These are phyloP conservation scores for Amborella trichopoda DNA, from an alignment of 164 flowering plant genomes.

Conservation along the genomic window DNA sequence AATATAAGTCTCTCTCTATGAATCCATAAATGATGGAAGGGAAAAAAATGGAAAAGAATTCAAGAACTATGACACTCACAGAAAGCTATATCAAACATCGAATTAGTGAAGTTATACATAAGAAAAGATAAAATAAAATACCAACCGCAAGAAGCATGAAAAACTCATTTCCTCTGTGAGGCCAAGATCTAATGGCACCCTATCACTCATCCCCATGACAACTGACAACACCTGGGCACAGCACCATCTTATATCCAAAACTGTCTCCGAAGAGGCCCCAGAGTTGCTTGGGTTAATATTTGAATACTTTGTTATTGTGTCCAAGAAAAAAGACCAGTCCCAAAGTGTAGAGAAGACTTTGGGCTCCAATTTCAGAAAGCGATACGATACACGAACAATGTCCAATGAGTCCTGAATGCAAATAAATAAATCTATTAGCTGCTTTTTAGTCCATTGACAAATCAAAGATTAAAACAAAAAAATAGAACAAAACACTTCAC, in stretches of 20 bases:
- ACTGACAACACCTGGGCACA: slow-evolving; percentile 40
- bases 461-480: not conserved
- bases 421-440: slow-evolving; percentile 2
- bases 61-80: too few species aligned
- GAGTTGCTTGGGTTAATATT: slow-evolving; percentile 6
- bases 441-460: not conserved
- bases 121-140: slow-evolving; percentile 7
- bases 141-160: slow-evolving; percentile 58
- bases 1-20: not conserved
- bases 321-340: slow-evolving; percentile 87
- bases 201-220: slow-evolving; percentile 35
- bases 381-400: slow-evolving; percentile 45
- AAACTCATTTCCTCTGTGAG: slow-evolving; percentile 29
- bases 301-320: slow-evolving; percentile 25
- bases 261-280: slow-evolving; percentile 5
- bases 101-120: too few species aligned
- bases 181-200: slow-evolving; percentile 22
- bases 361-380: slow-evolving; percentile 46
- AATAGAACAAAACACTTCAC: not conserved
- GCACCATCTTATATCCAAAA: slow-evolving; percentile 71
- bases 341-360: slow-evolving; percentile 49
- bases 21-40: not conserved
- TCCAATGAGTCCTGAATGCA: slow-evolving; percentile 27
- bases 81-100: too few species aligned
- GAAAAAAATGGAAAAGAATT: not conserved